Conservation (phyloP, 345 rosid genomes). For the Noccaea bulbosa region DNA sequence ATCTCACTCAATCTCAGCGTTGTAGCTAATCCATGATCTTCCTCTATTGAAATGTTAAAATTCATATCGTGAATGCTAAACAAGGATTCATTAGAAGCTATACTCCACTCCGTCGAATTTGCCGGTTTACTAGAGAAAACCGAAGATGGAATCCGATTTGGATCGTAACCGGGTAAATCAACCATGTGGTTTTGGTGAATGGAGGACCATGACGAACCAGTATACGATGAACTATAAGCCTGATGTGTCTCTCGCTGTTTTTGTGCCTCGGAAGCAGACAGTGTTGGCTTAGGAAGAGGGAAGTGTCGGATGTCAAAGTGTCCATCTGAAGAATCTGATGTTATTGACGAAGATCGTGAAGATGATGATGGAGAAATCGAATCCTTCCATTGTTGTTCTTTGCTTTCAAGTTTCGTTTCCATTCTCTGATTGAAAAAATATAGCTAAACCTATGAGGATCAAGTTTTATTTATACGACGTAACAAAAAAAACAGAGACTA, state of each 20-base stretch:
- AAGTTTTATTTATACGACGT: constrained; percentile 16
- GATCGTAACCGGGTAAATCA: constrained; percentile 54
- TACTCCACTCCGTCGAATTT: constrained; percentile 72
- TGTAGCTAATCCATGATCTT: constrained; percentile 47
- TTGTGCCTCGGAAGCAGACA: constrained; percentile 41
- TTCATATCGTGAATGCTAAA: constrained; percentile 78
- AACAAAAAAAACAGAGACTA: constrained; percentile 4
- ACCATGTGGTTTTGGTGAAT: neutral
- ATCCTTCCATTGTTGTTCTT: constrained; percentile 20
- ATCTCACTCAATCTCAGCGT: constrained; percentile 61
- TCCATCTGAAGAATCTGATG: constrained; percentile 45
- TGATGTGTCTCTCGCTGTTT: constrained; percentile 35
- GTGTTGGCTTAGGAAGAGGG: constrained; percentile 40
- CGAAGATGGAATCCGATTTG: constrained; percentile 71
- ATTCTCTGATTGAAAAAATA: neutral
- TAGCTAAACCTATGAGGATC: neutral
- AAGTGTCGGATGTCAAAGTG: constrained; percentile 32
- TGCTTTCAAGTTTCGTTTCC: constrained; percentile 26
- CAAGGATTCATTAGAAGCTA: constrained; percentile 84
- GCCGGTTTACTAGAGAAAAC: constrained; percentile 55
- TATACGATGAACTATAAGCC: constrained; percentile 21
- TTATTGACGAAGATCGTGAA: constrained; percentile 38
- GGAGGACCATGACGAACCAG: constrained; percentile 35
- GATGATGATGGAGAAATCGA: constrained; percentile 35
- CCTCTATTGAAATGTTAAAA: constrained; percentile 55